Evolutionary conservation across 495 filamentous ascomycete species (phyloP), one percentile per base, ranked within the genome.

Genomic region (Schizothecium vesticola): DNA sequence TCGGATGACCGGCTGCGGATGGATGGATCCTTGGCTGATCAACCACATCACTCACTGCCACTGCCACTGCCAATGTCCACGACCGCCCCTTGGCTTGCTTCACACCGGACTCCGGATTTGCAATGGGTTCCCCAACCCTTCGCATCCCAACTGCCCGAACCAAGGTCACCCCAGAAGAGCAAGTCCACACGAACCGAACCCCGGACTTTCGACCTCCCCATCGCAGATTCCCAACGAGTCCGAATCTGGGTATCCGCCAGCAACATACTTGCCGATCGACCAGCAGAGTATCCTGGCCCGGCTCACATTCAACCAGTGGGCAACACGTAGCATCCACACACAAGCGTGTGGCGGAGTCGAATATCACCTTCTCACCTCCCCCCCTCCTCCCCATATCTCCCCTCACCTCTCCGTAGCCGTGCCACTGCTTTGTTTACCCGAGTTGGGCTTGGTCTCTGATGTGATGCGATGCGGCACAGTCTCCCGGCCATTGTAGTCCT

Each of bases 271-370:
- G 19, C 43, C 43, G 43, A n/a, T n/a, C n/a, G n/a, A 9, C 31
- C 31, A 33, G 31, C 11, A 33, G 31, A 33, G 12, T 3, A n/a
- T 51, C 11, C 33, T 6, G 13, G 1, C 33, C 33, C 13, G 43
- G 43, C 43, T 51, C 43, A n/a, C 43, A 8, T 19, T 51, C 43
- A 51, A 51, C 43, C 19, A 43, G 3, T 5, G 1, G 13, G 12
- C 33, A 43, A 43, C 33, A 36, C 33, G 13, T 13, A 43, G 13
- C 4, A 19, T 43, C 33, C 16, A 51, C 43, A 51, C 16, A 51
- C 19, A n/a, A 51, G 43, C 19, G 55, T 9, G 56, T 65, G 64
- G 64, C 64, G 51, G 64, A 65, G 64, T 26, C 55, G n/a, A 25
- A 58, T 24, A 26, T 36, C 62, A 51, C 43, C 61, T 12, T 19